These are phyloP conservation scores for Fusarium sp. DNA, from an alignment of 2,329 filamentous ascomycete genomes.

Conservation along the genomic window DNA sequence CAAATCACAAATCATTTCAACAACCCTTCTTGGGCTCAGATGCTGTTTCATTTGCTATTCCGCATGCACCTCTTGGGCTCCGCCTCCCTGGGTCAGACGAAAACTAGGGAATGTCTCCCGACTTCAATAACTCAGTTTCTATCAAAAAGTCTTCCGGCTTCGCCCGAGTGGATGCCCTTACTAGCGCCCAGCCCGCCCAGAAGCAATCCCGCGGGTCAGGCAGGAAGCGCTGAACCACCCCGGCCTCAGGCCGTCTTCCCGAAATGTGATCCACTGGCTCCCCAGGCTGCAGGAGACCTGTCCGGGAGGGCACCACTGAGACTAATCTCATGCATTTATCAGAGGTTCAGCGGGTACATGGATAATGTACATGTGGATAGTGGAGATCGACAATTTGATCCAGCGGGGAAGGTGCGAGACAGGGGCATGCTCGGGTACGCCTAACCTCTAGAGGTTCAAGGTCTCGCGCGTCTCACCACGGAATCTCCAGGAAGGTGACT, in stretches of 20 bases:
- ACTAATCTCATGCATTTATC: slow-evolving; percentile 33
- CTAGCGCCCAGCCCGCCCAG: slow-evolving; percentile 36
- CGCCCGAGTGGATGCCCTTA: slow-evolving; percentile 39
- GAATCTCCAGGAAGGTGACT: slow-evolving; percentile 37
- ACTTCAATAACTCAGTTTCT: slow-evolving; percentile 38
- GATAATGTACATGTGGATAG: slow-evolving; percentile 6
- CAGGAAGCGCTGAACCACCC: slow-evolving; percentile 21
- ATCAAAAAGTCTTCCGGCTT: slow-evolving; percentile 41
- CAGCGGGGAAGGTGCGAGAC: slow-evolving; percentile 29
- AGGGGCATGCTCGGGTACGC: slow-evolving; percentile 44
- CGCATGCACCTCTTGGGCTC: slow-evolving; percentile 12
- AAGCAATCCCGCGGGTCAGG: slow-evolving; percentile 41
- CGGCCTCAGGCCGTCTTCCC: slow-evolving; percentile 27
- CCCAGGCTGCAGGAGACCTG: slow-evolving; percentile 30
- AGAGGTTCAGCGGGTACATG: slow-evolving; percentile 5
- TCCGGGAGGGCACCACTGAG: slow-evolving; percentile 1
- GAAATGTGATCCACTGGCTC: slow-evolving; percentile 22
- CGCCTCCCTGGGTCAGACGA: slow-evolving; percentile 39
- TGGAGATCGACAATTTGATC: slow-evolving; percentile 17
- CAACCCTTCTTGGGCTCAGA: slow-evolving; percentile 6
- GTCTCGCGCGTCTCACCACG: slow-evolving; percentile 45
- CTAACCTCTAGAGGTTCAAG: slow-evolving; percentile 49
- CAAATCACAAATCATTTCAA: slow-evolving; percentile 9
- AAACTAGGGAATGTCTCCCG: slow-evolving; percentile 41
- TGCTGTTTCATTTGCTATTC: slow-evolving; percentile 26